Conservation (phyloP, 1,284 basidiomycete genomes). For the Kalmanozyma brasiliensis region DNA sequence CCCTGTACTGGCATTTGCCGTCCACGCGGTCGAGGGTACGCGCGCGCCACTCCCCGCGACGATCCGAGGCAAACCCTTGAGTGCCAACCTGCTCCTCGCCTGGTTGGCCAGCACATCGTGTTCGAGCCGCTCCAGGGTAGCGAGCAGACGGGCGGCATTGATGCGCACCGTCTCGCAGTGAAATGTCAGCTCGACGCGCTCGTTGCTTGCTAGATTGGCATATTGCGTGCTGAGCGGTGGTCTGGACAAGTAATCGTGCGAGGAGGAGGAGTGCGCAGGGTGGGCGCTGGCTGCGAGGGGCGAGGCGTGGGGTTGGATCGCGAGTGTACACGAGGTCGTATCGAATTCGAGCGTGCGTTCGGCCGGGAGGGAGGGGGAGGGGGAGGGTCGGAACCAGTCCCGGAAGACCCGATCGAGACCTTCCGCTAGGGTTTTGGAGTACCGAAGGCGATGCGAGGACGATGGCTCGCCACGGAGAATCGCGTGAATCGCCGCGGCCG, state of each 20-base stretch:
- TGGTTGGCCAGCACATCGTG: slow-evolving; percentile 37
- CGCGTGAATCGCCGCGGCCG: slow-evolving; percentile 19
- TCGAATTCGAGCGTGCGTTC: slow-evolving; percentile 51
- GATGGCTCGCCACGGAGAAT: slow-evolving; percentile 26
- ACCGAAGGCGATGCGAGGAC: slow-evolving; percentile 27
- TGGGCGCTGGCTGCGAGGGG: slow-evolving; percentile 19
- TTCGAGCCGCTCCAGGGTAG: slow-evolving; percentile 45
- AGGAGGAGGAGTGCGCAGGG: slow-evolving; percentile 41
- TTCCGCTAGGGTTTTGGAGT: slow-evolving; percentile 51
- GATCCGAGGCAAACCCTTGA: slow-evolving; percentile 18
- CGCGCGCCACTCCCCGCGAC: slow-evolving; percentile 5
- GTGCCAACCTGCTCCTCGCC: slow-evolving; percentile 9
- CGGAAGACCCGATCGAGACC: slow-evolving; percentile 56
- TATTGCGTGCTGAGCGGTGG: slow-evolving; percentile 36
- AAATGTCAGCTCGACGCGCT: slow-evolving; percentile 50
- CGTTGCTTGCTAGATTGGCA: slow-evolving; percentile 18
- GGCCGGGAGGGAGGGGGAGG: background rate
- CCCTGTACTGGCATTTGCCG: slow-evolving; percentile 8
- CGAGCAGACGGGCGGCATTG: slow-evolving; percentile 44
- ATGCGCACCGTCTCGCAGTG: slow-evolving; percentile 44
- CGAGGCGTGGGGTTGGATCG: slow-evolving; percentile 53
- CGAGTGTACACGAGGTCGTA: slow-evolving; percentile 40
- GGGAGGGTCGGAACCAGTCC: slow-evolving; percentile 49
- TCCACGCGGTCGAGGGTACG: background rate
- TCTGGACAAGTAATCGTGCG: slow-evolving; percentile 48